These are phyloP conservation scores for Pistacia integerrima DNA, from an alignment of 345 rosid species.

Conservation along the genomic window DNA sequence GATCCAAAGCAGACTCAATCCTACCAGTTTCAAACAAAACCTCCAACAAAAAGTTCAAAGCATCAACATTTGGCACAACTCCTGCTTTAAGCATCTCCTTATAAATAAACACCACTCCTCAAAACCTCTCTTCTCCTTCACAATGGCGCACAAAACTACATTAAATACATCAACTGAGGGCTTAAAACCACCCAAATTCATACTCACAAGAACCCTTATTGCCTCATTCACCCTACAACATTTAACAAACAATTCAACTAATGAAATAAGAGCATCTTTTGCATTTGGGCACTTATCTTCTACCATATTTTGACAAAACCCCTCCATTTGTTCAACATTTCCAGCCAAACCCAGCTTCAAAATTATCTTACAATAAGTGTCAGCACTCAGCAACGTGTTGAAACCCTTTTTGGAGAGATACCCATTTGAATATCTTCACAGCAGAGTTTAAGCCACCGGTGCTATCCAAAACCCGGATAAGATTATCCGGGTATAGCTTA, in stretches of 20 bases:
- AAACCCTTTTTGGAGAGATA: slow-evolving; percentile 41
- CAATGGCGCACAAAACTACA: slow-evolving; percentile 42
- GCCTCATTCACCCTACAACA: slow-evolving; percentile 42
- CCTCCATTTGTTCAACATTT: slow-evolving; percentile 38
- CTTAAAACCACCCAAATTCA: slow-evolving; percentile 37
- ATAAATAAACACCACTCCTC: slow-evolving; percentile 47
- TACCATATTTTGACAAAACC: slow-evolving; percentile 41
- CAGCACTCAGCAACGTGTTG: slow-evolving; percentile 48
- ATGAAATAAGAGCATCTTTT: slow-evolving; percentile 34
- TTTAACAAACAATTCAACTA: slow-evolving; percentile 39
- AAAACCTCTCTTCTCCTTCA: slow-evolving; percentile 42
- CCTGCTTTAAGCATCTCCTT: slow-evolving; percentile 68
- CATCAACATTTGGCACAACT: slow-evolving; percentile 41
- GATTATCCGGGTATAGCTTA: slow-evolving; percentile 39
- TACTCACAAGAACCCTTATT: slow-evolving; percentile 35
- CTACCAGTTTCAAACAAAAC: slow-evolving; percentile 40
- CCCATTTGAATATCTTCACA: slow-evolving; percentile 58
- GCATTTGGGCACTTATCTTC: slow-evolving; percentile 34
- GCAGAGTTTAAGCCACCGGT: slow-evolving; percentile 42
- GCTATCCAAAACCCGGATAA: slow-evolving; percentile 41
- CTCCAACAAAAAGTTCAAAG: slow-evolving; percentile 52
- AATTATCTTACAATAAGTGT: slow-evolving; percentile 46
- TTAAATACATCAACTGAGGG: slow-evolving; percentile 41
- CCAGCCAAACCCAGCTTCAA: slow-evolving; percentile 58
- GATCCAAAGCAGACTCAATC: slow-evolving; percentile 48